Percentiles rank a stretch among this genome's conserved stretches.
These are phyloP conservation scores for Eleusine indica DNA, from an alignment of 176 grass and related monocot genomes.

Conservation along the genomic window DNA sequence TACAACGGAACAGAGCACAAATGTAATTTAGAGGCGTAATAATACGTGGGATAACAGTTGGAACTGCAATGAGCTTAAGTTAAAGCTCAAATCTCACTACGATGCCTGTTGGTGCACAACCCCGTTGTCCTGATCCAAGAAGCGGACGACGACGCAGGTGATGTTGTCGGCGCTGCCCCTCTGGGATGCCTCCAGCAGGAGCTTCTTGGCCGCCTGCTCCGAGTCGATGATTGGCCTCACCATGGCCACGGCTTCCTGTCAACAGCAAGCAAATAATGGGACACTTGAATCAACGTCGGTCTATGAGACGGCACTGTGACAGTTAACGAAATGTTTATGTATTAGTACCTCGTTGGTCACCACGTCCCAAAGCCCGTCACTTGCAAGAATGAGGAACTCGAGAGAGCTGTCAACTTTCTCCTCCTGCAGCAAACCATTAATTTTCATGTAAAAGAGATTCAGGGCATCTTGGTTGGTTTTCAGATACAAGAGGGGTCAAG, in stretches of 20 bases:
- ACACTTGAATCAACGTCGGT: background rate
- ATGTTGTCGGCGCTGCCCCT: constrained; percentile 84
- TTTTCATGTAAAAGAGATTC: too few relatives aligned
- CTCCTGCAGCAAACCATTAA: constrained; percentile 44
- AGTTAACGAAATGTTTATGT: background rate
- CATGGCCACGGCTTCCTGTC: constrained; percentile 79
- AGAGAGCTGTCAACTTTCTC: constrained; percentile 76
- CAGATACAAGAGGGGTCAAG: background rate
- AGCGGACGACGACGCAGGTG: constrained; percentile 81
- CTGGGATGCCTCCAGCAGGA: constrained; percentile 64
- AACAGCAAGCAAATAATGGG: background rate
- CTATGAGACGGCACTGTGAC: too few relatives aligned
- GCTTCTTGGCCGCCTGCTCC: constrained; percentile 74
- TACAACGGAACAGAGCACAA: background rate
- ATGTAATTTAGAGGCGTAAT: background rate
- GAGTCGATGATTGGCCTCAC: constrained; percentile 69
- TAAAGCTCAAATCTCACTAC: background rate
- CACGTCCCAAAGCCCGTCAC: constrained; percentile 90
- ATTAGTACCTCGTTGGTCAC: constrained; percentile 72
- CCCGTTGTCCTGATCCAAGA: constrained; percentile 27
- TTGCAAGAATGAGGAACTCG: constrained; percentile 91
- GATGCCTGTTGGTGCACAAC: background rate
- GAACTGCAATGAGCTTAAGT: background rate
- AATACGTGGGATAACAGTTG: background rate
- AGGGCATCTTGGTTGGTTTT: background rate